Evolutionary conservation across 768 basidiomycete genomes (phyloP), one percentile per base, ranked within the genome.

Genomic region (Mycena rebaudengoi): DNA sequence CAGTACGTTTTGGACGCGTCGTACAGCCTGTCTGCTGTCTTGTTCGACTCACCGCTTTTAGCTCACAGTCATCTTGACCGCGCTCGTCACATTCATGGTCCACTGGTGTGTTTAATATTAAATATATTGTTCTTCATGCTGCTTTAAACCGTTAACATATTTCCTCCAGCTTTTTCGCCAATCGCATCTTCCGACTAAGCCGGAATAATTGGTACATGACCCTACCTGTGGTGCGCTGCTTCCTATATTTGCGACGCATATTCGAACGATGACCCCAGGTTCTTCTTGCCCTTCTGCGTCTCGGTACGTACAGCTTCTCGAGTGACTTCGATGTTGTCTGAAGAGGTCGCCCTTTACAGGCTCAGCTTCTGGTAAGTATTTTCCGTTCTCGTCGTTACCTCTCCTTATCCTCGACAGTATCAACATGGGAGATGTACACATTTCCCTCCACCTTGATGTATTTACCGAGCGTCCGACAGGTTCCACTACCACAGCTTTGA

Each of bases 81-180:
- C 83, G 1, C 67, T 82, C 26, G 72, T 84, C 29, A 86, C 84
- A 0, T 80, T 85, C 51, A 74, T 85, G 25, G 84, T 86, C 5
- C 85, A 86, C 60, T 82, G 84, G 83, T 85, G 61, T 29, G 77
- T 53, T n/a, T n/a, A n/a, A n/a, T n/a, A n/a, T n/a, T n/a, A n/a
- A n/a, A n/a, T n/a, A n/a, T n/a, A n/a, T n/a, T n/a, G n/a, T n/a
- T n/a, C n/a, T n/a, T n/a, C n/a, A n/a, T n/a, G n/a, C n/a, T n/a
- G n/a, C n/a, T n/a, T n/a, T n/a, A n/a, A n/a, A n/a, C n/a, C n/a
- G n/a, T n/a, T n/a, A n/a, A n/a, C n/a, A n/a, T n/a, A n/a, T 28
- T 13, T 32, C 16, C 10, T 12, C 29, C 30, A 62, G 50, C 28
- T 52, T 70, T 26, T 40, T 55, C 21, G 52, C 60, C 10, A 14